Conservation (phyloP, 1,284 basidiomycete genomes). For the Sporisorium iseilematis-ciliati region DNA sequence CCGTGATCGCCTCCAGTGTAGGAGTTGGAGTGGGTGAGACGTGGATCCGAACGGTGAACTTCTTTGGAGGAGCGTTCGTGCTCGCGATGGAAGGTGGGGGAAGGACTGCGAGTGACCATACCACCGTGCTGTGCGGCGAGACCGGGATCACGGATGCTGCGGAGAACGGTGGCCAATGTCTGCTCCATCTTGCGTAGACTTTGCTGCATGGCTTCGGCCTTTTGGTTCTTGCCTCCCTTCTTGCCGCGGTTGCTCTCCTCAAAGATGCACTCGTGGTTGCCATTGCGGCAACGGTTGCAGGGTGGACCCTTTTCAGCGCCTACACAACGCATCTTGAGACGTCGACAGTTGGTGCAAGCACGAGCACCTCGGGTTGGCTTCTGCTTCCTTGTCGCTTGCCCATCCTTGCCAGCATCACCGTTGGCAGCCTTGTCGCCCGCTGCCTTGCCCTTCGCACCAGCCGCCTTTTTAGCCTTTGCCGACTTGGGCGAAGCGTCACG, state of each 20-base stretch:
- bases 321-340: slow-evolving; percentile 98
- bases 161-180: slow-evolving; percentile 62
- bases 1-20: slow-evolving; percentile 28
- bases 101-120: slow-evolving; percentile 53
- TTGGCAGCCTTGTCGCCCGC: slow-evolving; percentile 12
- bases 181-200: slow-evolving; percentile 68
- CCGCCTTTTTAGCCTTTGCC: slow-evolving; percentile 22
- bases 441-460: slow-evolving; percentile 24
- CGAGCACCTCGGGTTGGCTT: slow-evolving; percentile 72
- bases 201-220: slow-evolving; percentile 65
- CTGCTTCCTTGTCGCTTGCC: slow-evolving; percentile 52
- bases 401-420: slow-evolving; percentile 19
- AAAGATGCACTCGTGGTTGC: slow-evolving; percentile 67
- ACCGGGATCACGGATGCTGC: slow-evolving; percentile 61
- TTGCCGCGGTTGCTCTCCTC: slow-evolving; percentile 68
- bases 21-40: slow-evolving; percentile 37
- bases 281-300: slow-evolving; percentile 76
- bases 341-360: slow-evolving; percentile 92
- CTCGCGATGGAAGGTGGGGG: slow-evolving; percentile 26
- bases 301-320: slow-evolving; percentile 91
- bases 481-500: slow-evolving; percentile 35
- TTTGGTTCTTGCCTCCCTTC: slow-evolving; percentile 66
- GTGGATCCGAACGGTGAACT: slow-evolving; percentile 21
- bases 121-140: slow-evolving; percentile 50
- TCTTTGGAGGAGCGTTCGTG: slow-evolving; percentile 15